Conservation (phyloP, 1,139 yeast genomes). For the Geotrichum australiense region DNA sequence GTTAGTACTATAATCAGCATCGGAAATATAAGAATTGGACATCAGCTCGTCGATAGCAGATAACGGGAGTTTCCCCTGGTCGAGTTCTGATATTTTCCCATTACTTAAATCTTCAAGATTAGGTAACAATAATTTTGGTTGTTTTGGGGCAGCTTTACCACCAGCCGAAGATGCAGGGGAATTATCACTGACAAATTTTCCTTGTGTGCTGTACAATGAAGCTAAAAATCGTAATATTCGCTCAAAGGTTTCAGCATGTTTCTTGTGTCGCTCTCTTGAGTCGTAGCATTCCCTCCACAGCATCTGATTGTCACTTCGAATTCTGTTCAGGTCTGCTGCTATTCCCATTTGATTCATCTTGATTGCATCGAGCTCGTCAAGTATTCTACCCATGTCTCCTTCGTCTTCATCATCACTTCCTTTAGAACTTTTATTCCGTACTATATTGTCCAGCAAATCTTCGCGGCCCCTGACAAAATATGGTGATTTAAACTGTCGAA, state of each 20-base stretch:
- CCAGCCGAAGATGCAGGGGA: not conserved
- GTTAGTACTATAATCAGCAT: conserved; percentile 8
- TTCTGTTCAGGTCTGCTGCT: conserved; percentile 73
- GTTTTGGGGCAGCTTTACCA: conserved; percentile 10
- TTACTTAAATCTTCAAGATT: conserved; percentile 20
- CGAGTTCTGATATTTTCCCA: conserved; percentile 13
- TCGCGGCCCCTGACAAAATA: conserved; percentile 64
- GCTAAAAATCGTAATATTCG: conserved; percentile 83
- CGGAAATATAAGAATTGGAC: conserved; percentile 1
- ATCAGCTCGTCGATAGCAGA: conserved; percentile 16
- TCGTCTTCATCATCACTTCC: conserved; percentile 40
- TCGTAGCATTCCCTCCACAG: conserved; percentile 84
- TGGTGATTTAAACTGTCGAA: conserved; percentile 73
- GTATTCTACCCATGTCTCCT: conserved; percentile 48
- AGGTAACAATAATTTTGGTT: conserved; percentile 21
- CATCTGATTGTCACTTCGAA: conserved; percentile 80
- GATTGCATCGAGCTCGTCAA: conserved; percentile 69
- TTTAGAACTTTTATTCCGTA: conserved; percentile 44
- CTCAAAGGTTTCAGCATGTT: conserved; percentile 83
- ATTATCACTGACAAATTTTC: conserved; percentile 33
- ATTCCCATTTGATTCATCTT: conserved; percentile 74
- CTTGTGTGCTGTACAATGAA: conserved; percentile 57
- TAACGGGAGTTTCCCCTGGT: conserved; percentile 9
- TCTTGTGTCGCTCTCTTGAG: conserved; percentile 76
- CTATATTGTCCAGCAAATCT: conserved; percentile 67